Evolutionary conservation across 768 basidiomycete species (phyloP), one percentile per base, ranked within the genome.

Genomic region (Pulveroboletus sp.): DNA sequence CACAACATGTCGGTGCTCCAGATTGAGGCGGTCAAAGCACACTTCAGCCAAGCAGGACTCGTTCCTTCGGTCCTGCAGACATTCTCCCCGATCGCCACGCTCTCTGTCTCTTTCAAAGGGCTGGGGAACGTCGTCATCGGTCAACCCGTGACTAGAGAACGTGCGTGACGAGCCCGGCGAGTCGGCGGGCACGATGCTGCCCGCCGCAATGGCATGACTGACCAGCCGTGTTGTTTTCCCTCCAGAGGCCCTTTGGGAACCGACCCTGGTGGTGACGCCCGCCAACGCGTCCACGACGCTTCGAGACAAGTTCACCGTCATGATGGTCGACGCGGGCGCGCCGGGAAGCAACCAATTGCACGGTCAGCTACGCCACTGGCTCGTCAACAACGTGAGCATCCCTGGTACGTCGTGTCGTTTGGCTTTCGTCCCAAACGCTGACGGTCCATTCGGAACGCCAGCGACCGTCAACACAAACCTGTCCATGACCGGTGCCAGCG

Each of bases 291-390:
- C 79, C 22, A 65, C 71, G 14, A 30, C 64, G 11, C 64, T 85
- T 45, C 63, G 63, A 31, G 78, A 76, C 12, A 76, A 67, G 35
- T 89, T 76, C 68, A 88, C 88, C 22, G 63, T 91, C 30, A 73
- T 79, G 44, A 86, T 93, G 86, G 76, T 82, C 26, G 89, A 93
- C 58, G 85, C 86, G 12, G 82, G 81, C 50, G 62, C 77, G 20
- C 83, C 84, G 31, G 87, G 88, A 32, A 69, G 77, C 41, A 74
- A 84, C 55, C 69, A 80, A 46, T 65, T 74, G 31, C 67, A 71
- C 9, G 83, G 80, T 17, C 81, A 83, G 55, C 88, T 81, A 43
- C 78, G 86, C 46, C 90, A 91, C 71, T 92, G 88, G 89, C 79
- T 92, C 41, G 79, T 83, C 52, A 89, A 90, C 64, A 73, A 76